Evolutionary conservation across 306 rosid genomes (phyloP), one percentile per base, ranked within the genome.

Genomic region (Rosa persica): DNA sequence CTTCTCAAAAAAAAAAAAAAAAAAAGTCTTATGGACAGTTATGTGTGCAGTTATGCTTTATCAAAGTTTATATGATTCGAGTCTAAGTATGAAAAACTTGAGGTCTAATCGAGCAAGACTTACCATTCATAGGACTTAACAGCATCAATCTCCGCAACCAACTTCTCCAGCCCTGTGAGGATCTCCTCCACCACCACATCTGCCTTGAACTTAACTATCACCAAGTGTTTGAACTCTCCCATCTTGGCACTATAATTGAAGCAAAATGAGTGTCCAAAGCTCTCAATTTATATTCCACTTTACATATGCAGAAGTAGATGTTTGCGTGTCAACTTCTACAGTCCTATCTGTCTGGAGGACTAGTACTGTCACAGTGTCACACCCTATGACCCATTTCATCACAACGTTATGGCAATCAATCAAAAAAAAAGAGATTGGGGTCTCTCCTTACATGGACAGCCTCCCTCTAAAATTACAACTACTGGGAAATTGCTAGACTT

Each of bases 51-150:
- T 27, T 25, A 27, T 6, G 13, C 12, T 66, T 66, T 5, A 66
- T 66, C 27, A 3, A 19, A 66, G 47, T 39, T 7, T 19, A 66
- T 19, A 66, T 19, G 23, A 66, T 8, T 52, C 9, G 0, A n/a
- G 61, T 54, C 27, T 25, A 58, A 10, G 6, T 27, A 62, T 62
- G 67, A 62, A 1, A 30, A n/a, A 11, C 0, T 4, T 60, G 19
- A 60, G 66, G 12, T 27, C 42, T 27, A 30, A 15, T 17, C 10
- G 20, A 62, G 0, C 8, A 30, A 62, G 43, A 62, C 68, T 39
- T 84, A 92, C 98, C 98, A 92, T 77, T 94, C 93, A 43, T 90
- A 92, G 73, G 96, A 91, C 81, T 91, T 95, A 72, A 95, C 92
- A 79, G 79, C 58, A 61, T 91, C 96, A 72, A 95, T 83, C 72